phyloP scores from a whole-genome alignment of 2,329 filamentous ascomycete genomes.

The Exophiala sp. region DNA sequence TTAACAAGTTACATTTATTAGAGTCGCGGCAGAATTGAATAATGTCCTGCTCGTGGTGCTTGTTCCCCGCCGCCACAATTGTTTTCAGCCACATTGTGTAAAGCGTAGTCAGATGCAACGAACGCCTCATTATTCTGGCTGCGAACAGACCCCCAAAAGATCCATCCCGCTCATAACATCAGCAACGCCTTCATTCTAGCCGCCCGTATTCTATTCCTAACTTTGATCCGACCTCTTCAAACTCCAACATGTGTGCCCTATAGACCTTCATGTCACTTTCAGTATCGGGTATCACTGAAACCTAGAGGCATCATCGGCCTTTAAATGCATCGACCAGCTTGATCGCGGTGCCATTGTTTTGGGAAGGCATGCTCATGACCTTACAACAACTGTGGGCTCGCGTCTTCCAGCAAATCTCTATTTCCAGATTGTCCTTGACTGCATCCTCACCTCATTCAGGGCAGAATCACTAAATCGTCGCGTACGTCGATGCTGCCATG shows the following conservation, averaged over 20 bases:
- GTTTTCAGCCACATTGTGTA: slow-evolving; percentile 14
- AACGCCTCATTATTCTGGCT: background rate
- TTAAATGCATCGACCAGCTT: slow-evolving; percentile 12
- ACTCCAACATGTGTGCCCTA: background rate
- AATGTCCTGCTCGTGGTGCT: background rate
- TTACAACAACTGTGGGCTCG: slow-evolving; percentile 5
- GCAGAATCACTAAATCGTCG: background rate
- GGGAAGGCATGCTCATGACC: slow-evolving; percentile 10
- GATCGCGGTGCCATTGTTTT: slow-evolving; percentile 20
- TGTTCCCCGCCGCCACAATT: slow-evolving; percentile 14
- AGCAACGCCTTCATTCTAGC: slow-evolving; percentile 6
- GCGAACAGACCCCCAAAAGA: slow-evolving; percentile 1
- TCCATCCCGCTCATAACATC: slow-evolving; percentile 12
- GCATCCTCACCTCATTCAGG: background rate
- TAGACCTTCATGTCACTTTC: background rate
- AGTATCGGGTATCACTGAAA: background rate
- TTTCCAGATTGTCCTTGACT: background rate
- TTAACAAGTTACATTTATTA: too few relatives aligned
- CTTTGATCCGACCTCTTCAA: slow-evolving; percentile 3
- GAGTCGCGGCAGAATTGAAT: too few relatives aligned
- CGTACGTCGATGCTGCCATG: slow-evolving; percentile 39
- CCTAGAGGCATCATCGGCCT: background rate
- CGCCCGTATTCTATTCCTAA: slow-evolving; percentile 11
- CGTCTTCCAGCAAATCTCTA: slow-evolving; percentile 1
- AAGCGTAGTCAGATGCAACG: background rate